Evolutionary conservation across 148 eudicot species (phyloP), one percentile per base, ranked within the genome.

Genomic region (Chenopodium berlandieri): DNA sequence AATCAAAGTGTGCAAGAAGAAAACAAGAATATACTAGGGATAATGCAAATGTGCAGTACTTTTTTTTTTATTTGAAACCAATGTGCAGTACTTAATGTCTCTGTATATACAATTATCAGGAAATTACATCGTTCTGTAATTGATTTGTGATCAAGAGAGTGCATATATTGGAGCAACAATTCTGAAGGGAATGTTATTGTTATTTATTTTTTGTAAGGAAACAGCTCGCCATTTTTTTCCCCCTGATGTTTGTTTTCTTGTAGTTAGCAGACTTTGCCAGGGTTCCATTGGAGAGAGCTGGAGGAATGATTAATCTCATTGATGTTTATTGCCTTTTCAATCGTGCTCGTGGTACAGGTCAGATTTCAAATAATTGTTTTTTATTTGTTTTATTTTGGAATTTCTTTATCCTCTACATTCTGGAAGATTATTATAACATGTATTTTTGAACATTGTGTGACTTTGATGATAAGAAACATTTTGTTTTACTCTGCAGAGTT

Each of bases 211-310:
- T 40, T 22, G 32, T 31, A 69, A 75, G 72, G 71, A 66, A 63
- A 68, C 67, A 54, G 52, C 25, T 69, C 75, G 50, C 71, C 82
- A 46, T 79, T 62, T 77, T 52, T 79, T 72, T 73, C 44, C 32
- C 32, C 68, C 79, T 85, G 74, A 86, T 75, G 71, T 78, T 85
- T 71, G 70, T 80, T 34, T 84, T 80, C 71, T 87, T 87, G 80
- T 88, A 95, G 99, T 88, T 96, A 89, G 99, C 99, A 91, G 99
- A 96, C 90, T 96, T 96, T 87, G 97, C 92, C 73, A 96, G 88
- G 87, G 87, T 90, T 82, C 98, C 99, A 60, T 81, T 96, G 76
- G 98, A 96, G 91, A 91, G 91, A 88, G 93, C 99, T 87, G 99
- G 99, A 75, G 99, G 99, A 86, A 92, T 92, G 92, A 86, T 96